A percentile compares a stretch with the other conserved stretches of the same genome.
These are phyloP conservation scores for Linnemannia exigua DNA, from an alignment of 192 early-diverging fungal genomes.

Conservation along the genomic window DNA sequence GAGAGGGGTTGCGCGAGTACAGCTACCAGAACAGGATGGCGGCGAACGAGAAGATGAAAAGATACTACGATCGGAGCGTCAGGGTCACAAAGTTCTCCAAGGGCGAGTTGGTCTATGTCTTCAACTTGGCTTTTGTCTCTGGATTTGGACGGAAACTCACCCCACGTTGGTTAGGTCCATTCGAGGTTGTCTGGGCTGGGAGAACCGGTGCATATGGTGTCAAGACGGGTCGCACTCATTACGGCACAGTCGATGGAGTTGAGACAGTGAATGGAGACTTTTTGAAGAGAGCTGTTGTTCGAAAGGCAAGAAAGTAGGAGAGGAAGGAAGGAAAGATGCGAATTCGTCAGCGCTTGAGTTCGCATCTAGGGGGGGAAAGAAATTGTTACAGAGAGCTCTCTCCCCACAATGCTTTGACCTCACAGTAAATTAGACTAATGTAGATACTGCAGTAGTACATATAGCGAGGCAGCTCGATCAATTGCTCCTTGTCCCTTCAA, in stretches of 20 bases:
- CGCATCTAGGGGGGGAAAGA: too few species aligned
- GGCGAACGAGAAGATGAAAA: constrained; percentile 9
- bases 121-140: constrained; percentile 4
- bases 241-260: constrained; percentile 1
- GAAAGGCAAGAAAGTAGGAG: too few species aligned
- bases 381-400: too few species aligned
- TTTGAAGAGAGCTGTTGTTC: background rate
- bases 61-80: constrained; percentile 6
- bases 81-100: background rate
- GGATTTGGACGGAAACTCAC: constrained; percentile 6
- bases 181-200: constrained; percentile 7
- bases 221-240: background rate
- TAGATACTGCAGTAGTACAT: too few species aligned
- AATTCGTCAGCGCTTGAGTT: too few species aligned
- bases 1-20: background rate
- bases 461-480: too few species aligned
- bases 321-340: background rate
- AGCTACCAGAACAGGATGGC: background rate
- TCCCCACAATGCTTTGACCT: too few species aligned
- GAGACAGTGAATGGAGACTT: constrained; percentile 1
- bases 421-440: too few species aligned
- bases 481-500: too few species aligned
- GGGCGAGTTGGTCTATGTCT: background rate
- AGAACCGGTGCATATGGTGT: background rate
- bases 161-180: background rate